Evolutionary conservation across 1,139 yeast species (phyloP), one percentile per base, ranked within the genome.

Genomic region (Pichia inconspicua): DNA sequence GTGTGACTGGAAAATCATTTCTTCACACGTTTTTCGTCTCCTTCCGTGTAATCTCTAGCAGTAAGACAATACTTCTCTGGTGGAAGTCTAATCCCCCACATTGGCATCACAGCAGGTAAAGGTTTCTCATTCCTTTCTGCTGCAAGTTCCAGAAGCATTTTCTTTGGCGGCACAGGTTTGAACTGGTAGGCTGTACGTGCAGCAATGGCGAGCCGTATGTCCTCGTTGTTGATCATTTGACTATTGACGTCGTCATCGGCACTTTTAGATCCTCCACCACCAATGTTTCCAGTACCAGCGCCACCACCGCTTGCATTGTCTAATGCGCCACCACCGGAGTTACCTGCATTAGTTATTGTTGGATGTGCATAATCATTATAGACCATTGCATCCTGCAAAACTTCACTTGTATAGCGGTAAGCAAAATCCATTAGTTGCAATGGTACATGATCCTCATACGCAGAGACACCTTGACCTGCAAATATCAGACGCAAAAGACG

Each of bases 21-120:
- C 40, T 31, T 31, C 10, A 17, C 35, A 19, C 40, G 37, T 15
- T 46, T 45, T 17, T 41, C 42, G 5, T 34, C 39, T n/a, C 19
- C n/a, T 15, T 44, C 46, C 12, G 45, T 82, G 82, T 89, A 83
- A 57, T 86, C 92, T 55, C 77, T 76, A 2, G 88, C 89, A 0
- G 96, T 89, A 49, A 92, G 69, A 66, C 97, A 92, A 69, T 89
- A 90, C 75, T 90, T 92, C 70, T 92, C 98, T 10, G 98, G 98
- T 4, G 99, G 99, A 49, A 94, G 72, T 54, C 97, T 78, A 48
- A 92, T 74, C 25, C 98, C 98, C 84, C 92, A 90, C 48, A 84
- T 80, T 28, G 95, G 94, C 65, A 89, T 82, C 31, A 92, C 92
- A 9, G 94, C 88, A 5, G 99, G 99, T 51, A 92, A 72, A 0